Evolutionary conservation across 306 rosid genomes (phyloP).

Genomic region (Heteromeles arbutifolia): DNA sequence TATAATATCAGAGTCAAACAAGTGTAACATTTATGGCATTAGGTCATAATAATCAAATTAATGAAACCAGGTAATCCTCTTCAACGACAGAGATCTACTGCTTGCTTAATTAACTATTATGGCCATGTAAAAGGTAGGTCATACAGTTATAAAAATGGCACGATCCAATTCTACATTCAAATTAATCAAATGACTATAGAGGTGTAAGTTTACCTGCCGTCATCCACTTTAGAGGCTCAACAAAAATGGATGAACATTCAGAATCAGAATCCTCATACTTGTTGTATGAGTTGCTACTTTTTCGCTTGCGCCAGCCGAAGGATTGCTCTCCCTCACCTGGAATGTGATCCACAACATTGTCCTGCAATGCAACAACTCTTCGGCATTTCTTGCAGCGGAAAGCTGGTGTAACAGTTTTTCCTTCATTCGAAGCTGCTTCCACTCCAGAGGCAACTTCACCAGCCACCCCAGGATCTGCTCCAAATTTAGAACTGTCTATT

Average conservation of each 20-base stretch:
- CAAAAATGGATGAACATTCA: slow-evolving; percentile 85
- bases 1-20: background rate
- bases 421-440: slow-evolving; percentile 41
- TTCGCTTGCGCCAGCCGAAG: slow-evolving; percentile 63
- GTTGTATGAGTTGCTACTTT: slow-evolving; percentile 57
- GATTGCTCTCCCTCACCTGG: slow-evolving; percentile 88
- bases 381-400: slow-evolving; percentile 93
- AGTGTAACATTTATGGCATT: background rate
- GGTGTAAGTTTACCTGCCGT: slow-evolving; percentile 54
- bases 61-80: background rate
- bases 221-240: slow-evolving; percentile 97
- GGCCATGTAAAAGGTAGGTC: background rate
- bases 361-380: slow-evolving; percentile 75
- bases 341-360: slow-evolving; percentile 67
- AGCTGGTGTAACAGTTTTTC: slow-evolving; percentile 32
- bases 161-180: background rate
- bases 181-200: background rate
- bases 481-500: slow-evolving; percentile 72
- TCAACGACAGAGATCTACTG: background rate
- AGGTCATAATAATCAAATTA: background rate
- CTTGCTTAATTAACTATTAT: background rate
- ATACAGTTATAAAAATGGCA: background rate
- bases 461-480: slow-evolving; percentile 83
- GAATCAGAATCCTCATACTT: slow-evolving; percentile 60
- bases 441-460: slow-evolving; percentile 40